Percentiles rank a stretch among this genome's conserved stretches.
Evolutionary conservation across 2,329 filamentous ascomycete species (phyloP).

Genomic region (Ophiocordyceps robertsii): DNA sequence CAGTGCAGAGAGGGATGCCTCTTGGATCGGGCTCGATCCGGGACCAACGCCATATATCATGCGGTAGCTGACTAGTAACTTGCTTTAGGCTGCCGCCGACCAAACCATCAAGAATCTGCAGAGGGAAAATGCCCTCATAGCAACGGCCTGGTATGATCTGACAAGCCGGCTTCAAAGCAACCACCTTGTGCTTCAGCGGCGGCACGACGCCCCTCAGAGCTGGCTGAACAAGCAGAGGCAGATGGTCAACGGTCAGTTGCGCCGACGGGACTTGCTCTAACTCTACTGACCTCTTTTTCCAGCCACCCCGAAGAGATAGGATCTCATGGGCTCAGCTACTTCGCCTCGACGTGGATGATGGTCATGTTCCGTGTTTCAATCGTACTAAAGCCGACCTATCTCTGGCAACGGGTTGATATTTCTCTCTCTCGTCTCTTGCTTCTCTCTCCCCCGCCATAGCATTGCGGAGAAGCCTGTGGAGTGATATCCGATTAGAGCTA

Average conservation of each 20-base stretch:
- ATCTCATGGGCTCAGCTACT: background rate
- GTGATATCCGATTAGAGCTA: too few relatives aligned
- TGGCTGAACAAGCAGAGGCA: slow-evolving; percentile 77
- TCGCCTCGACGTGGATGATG: background rate
- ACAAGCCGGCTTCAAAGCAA: slow-evolving; percentile 69
- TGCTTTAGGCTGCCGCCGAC: slow-evolving; percentile 32
- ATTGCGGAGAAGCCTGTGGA: too few relatives aligned
- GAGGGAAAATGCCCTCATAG: slow-evolving; percentile 65
- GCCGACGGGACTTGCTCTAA: slow-evolving; percentile 27
- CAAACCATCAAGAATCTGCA: slow-evolving; percentile 54
- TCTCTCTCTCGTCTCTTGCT: too few relatives aligned
- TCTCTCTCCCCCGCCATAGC: too few relatives aligned
- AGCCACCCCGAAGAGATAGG: slow-evolving; percentile 29
- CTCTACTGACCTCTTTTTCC: slow-evolving; percentile 26
- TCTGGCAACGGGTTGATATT: too few relatives aligned
- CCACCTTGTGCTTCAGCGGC: slow-evolving; percentile 62
- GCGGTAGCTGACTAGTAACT: background rate
- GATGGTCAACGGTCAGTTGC: slow-evolving; percentile 47
- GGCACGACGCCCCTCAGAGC: slow-evolving; percentile 62
- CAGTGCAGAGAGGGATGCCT: background rate
- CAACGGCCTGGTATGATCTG: slow-evolving; percentile 79
- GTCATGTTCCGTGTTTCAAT: background rate
- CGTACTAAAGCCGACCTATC: too few relatives aligned
- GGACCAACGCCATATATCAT: background rate
- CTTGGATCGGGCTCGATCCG: background rate